Evolutionary conservation across 495 filamentous ascomycete genomes (phyloP).

Genomic region (Parmelia sp.): DNA sequence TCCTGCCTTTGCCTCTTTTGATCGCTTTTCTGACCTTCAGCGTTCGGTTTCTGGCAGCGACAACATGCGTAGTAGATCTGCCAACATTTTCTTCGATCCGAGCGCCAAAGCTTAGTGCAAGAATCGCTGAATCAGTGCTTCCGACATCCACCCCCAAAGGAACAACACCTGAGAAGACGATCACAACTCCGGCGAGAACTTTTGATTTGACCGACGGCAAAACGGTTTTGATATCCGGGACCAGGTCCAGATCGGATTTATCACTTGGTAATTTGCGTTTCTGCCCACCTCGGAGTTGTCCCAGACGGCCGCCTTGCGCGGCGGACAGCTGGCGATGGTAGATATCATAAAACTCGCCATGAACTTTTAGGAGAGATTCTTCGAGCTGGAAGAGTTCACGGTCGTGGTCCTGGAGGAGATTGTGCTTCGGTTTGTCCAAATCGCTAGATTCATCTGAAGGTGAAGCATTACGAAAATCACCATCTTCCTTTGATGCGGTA

Average conservation of each 20-base stretch:
- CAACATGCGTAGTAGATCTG: conserved; percentile 57
- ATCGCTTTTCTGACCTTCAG: conserved; percentile 79
- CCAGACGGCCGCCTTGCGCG: conserved; percentile 52
- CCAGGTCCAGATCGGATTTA: conserved; percentile 53
- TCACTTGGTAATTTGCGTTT: conserved; percentile 39
- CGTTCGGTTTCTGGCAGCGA: conserved; percentile 73
- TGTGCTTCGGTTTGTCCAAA: conserved; percentile 54
- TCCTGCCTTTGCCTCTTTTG: conserved; percentile 50
- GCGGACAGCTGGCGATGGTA: conserved; percentile 54
- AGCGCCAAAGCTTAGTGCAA: conserved; percentile 80
- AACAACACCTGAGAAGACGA: conserved; percentile 86
- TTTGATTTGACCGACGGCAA: conserved; percentile 70
- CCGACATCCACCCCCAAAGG: conserved; percentile 71
- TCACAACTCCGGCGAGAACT: conserved; percentile 59
- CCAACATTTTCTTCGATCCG: conserved; percentile 55
- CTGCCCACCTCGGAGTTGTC: conserved; percentile 51
- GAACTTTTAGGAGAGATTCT: conserved; percentile 64
- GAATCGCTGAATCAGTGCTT: conserved; percentile 74
- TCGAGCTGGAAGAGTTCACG: conserved; percentile 69
- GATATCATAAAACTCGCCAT: conserved; percentile 71
- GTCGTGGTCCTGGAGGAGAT: conserved; percentile 80
- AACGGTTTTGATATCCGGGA: conserved; percentile 79
- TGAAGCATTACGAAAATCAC: conserved; percentile 26
- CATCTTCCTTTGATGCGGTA: conserved; percentile 33
- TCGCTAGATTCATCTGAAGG: conserved; percentile 41